Evolutionary conservation across 1,139 yeast species (phyloP), one percentile per base, ranked within the genome.

Genomic region (Yamadazyma aaseri): DNA sequence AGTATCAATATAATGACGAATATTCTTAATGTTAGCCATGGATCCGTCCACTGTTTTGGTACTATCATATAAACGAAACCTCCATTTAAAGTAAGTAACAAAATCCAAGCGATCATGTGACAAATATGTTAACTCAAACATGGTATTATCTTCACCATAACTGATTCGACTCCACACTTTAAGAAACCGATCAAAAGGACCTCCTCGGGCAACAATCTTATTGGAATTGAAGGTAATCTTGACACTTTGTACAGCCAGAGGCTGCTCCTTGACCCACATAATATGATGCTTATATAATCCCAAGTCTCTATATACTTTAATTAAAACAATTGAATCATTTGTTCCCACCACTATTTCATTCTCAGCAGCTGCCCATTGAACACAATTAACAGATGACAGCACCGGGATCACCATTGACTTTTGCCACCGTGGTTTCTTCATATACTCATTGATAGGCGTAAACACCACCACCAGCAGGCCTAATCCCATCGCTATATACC

Each of bases 91-190:
- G 28, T 69, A 65, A 0, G 78, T 66, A 2, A 89, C 77, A 36
- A 72, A 71, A 1, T 71, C 46, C 2, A 53, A 53, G 12, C 39
- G 53, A 0, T 82, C 79, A 50, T 86, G 95, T 10, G 77, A 72
- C 16, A 87, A 58, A 49, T 85, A 82, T 0, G 79, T 63, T 44
- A 87, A 64, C 49, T 85, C 95, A 55, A 87, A 89, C 17, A 79
- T 69, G 3, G 85, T 74, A 36, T 75, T 73, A 16, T 77, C 82
- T 26, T 71, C 67, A 9, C 86, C 92, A 49, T 81, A 85, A 9
- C 83, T 76, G 3, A 81, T 65, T 29, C 97, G 65, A 32, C 81
- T 71, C 96, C 96, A 90, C 4, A 89, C 70, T 51, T 86, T 86
- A 21, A 86, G 79, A 10, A 82, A 62, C 31, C 72, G 65, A 52